Conservation (phyloP, 441 rosid genomes). For the Bocquillonia castaneifolia region DNA sequence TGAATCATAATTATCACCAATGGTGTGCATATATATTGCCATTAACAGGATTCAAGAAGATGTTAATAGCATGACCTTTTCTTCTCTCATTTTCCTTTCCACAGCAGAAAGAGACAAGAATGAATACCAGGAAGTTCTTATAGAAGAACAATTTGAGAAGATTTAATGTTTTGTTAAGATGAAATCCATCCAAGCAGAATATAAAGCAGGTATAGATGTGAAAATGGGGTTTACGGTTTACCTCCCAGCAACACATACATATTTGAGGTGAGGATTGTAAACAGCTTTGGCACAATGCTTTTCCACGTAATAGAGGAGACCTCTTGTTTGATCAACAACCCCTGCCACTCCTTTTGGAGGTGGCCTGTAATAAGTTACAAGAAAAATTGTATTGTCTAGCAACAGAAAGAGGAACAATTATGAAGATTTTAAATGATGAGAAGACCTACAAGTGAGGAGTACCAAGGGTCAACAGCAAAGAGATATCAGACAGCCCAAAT, state of each 20-base stretch:
- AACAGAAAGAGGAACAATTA: neutral
- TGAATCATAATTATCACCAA: no score
- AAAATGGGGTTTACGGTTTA: conserved; percentile 28
- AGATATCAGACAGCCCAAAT: conserved; percentile 52
- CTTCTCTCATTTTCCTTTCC: no score
- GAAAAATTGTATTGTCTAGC: neutral
- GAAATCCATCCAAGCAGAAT: conserved; percentile 1
- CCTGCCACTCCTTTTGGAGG: conserved; percentile 76
- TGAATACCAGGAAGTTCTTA: no score
- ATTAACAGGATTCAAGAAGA: no score
- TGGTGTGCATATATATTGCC: no score
- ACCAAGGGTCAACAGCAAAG: conserved; percentile 83
- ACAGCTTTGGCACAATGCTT: conserved; percentile 67
- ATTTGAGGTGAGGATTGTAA: conserved; percentile 65
- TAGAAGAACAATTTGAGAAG: neutral
- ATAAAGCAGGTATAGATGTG: conserved; percentile 12
- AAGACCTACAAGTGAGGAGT: conserved; percentile 90
- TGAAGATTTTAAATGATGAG: conserved; percentile 14
- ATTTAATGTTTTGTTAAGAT: neutral
- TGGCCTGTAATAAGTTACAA: conserved; percentile 44
- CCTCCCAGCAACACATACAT: conserved; percentile 90
- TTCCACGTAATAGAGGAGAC: conserved; percentile 74
- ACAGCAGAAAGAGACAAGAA: no score
- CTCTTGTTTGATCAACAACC: conserved; percentile 90
- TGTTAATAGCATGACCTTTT: no score